Percentiles rank a stretch among this genome's conserved stretches.
phyloP scores from a whole-genome alignment of 306 rosid species.

The Lathyrus sativus region DNA sequence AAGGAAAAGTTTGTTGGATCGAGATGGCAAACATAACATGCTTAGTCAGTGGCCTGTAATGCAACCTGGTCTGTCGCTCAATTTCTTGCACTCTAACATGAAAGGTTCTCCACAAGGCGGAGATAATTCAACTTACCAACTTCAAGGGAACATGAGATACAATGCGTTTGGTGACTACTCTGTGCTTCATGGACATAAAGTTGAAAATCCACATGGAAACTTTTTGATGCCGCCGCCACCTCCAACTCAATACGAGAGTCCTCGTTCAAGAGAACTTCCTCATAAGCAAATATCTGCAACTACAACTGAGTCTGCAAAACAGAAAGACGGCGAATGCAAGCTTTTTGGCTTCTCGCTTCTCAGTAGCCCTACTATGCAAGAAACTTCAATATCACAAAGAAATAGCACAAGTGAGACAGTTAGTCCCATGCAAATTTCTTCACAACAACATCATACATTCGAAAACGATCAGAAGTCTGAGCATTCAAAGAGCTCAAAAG shows the following conservation, averaged over 20 bases:
- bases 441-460: conserved; percentile 35
- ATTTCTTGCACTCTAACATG: conserved; percentile 54
- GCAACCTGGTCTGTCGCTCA: conserved; percentile 63
- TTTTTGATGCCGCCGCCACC: conserved; percentile 75
- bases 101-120: conserved; percentile 57
- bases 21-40: conserved; percentile 65
- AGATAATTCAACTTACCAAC: conserved; percentile 47
- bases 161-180: conserved; percentile 56
- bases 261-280: conserved; percentile 50
- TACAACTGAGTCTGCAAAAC: conserved; percentile 49
- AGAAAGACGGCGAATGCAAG: conserved; percentile 74
- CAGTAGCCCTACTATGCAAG: conserved; percentile 44
- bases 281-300: conserved; percentile 41
- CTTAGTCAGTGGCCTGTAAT: conserved; percentile 57
- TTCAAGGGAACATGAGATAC: conserved; percentile 54
- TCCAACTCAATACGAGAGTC: conserved; percentile 53
- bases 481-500: conserved; percentile 49
- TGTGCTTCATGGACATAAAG: conserved; percentile 55
- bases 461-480: conserved; percentile 62
- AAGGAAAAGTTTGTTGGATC: conserved; percentile 55
- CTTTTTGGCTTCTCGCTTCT: conserved; percentile 83
- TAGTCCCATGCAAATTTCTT: conserved; percentile 32
- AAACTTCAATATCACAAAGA: conserved; percentile 41
- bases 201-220: conserved; percentile 61
- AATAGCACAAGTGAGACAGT: conserved; percentile 43